A percentile compares a stretch with the other conserved stretches of the same genome.
Conservation (phyloP, 345 rosid genomes). For the Melastoma malabathricum region DNA sequence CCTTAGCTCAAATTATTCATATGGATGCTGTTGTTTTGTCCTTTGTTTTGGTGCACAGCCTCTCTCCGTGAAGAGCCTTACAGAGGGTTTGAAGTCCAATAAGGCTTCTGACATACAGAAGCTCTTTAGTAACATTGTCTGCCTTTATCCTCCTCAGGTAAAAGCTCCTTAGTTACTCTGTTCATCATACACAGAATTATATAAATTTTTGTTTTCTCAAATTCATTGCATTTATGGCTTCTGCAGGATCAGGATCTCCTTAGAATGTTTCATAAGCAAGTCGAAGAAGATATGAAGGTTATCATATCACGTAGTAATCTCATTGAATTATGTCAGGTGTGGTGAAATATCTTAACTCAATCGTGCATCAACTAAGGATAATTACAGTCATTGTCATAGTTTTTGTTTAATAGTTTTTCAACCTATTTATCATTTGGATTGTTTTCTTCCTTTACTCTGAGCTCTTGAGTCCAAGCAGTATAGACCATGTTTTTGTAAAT, state of each 20-base stretch:
- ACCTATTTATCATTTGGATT: too few species aligned
- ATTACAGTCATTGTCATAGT: too few species aligned
- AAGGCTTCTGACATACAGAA: conserved; percentile 53
- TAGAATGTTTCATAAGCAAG: conserved; percentile 65
- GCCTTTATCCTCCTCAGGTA: conserved; percentile 70
- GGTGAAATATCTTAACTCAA: neutral
- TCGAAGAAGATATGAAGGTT: conserved; percentile 80
- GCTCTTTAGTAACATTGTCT: conserved; percentile 70
- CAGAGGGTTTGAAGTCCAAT: conserved; percentile 62
- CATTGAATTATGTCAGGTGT: conserved; percentile 70
- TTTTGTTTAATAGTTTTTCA: too few species aligned
- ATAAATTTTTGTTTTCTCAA: neutral
- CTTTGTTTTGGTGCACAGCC: conserved; percentile 41
- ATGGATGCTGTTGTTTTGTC: conserved; percentile 3
- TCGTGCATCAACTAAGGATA: too few species aligned
- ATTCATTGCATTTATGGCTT: neutral
- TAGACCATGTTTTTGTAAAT: too few species aligned
- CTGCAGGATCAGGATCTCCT: conserved; percentile 72
- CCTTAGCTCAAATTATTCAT: neutral
- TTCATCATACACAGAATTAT: too few species aligned
- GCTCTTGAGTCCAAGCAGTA: too few species aligned
- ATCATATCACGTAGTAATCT: conserved; percentile 74
- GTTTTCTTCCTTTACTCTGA: too few species aligned
- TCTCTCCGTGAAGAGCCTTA: conserved; percentile 66
- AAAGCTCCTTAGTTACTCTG: too few species aligned